These are phyloP conservation scores for Haplographium delicatum DNA, from an alignment of 495 filamentous ascomycete genomes.

Conservation along the genomic window DNA sequence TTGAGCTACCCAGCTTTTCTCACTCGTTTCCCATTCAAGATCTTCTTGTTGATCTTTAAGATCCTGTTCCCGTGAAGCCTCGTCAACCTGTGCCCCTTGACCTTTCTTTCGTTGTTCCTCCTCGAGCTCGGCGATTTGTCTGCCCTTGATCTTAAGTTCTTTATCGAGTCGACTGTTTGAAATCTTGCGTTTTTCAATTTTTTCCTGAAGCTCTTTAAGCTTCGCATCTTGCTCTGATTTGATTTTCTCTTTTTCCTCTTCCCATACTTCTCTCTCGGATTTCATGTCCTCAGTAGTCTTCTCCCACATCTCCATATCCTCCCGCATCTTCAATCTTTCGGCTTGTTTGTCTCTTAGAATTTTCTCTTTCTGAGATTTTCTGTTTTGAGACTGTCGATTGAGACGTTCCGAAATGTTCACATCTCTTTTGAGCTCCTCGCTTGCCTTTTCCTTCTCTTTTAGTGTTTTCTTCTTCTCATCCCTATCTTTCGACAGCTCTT, in stretches of 20 bases:
- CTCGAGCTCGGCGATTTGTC: slow-evolving; percentile 46
- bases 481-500: slow-evolving; percentile 56
- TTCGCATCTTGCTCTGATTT: slow-evolving; percentile 33
- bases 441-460: slow-evolving; percentile 81
- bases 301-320: slow-evolving; percentile 52
- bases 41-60: slow-evolving; percentile 19
- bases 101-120: slow-evolving; percentile 49
- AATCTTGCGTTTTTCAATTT: slow-evolving; percentile 14
- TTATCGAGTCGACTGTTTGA: slow-evolving; percentile 29
- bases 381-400: slow-evolving; percentile 78
- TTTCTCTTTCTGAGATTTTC: slow-evolving; percentile 76
- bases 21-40: slow-evolving; percentile 20
- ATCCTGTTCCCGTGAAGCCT: slow-evolving; percentile 45
- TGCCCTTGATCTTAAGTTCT: slow-evolving; percentile 33
- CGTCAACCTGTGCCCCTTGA: slow-evolving; percentile 48
- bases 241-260: slow-evolving; percentile 38
- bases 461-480: slow-evolving; percentile 68
- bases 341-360: slow-evolving; percentile 66
- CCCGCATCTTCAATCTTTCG: slow-evolving; percentile 51
- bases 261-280: slow-evolving; percentile 34
- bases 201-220: slow-evolving; percentile 17
- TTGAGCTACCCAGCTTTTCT: slow-evolving; percentile 7
- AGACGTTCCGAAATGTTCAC: slow-evolving; percentile 73
- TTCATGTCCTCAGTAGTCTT: slow-evolving; percentile 46
- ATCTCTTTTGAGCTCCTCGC: slow-evolving; percentile 74